These are phyloP conservation scores for Colletotrichum simmondsii DNA, from an alignment of 2,329 filamentous ascomycete species.

Conservation along the genomic window DNA sequence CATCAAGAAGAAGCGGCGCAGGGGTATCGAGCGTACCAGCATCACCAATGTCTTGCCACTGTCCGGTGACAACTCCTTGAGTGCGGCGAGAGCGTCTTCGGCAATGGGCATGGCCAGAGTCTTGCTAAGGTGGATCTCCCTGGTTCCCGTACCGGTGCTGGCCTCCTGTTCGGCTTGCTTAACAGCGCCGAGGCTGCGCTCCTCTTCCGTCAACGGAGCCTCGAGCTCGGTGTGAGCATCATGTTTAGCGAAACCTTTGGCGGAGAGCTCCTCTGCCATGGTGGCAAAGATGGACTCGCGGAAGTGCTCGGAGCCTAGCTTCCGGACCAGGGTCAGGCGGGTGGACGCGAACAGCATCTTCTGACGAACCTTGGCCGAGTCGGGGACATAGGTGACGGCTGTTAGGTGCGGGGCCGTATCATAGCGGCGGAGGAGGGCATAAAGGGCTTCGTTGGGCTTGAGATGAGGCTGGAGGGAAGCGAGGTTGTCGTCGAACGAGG, in stretches of 20 bases:
- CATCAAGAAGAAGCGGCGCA: background rate
- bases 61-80: conserved; percentile 67
- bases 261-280: conserved; percentile 74
- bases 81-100: conserved; percentile 71
- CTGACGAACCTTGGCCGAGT: conserved; percentile 81
- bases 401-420: conserved; percentile 68
- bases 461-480: conserved; percentile 70
- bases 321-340: conserved; percentile 77
- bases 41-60: conserved; percentile 68
- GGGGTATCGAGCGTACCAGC: conserved; percentile 58
- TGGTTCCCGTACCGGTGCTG: conserved; percentile 71
- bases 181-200: conserved; percentile 76
- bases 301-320: conserved; percentile 83
- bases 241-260: conserved; percentile 77
- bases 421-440: conserved; percentile 79
- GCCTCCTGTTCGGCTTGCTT: conserved; percentile 81
- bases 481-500: conserved; percentile 74
- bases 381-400: conserved; percentile 82
- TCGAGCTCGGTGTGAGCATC: conserved; percentile 72
- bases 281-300: conserved; percentile 81
- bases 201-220: conserved; percentile 83
- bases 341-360: conserved; percentile 90
- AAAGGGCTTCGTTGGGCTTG: conserved; percentile 74
- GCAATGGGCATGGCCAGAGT: conserved; percentile 68
- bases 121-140: conserved; percentile 70